Evolutionary conservation across 345 rosid species (phyloP).

Genomic region (Eucalyptus tenuipes): DNA sequence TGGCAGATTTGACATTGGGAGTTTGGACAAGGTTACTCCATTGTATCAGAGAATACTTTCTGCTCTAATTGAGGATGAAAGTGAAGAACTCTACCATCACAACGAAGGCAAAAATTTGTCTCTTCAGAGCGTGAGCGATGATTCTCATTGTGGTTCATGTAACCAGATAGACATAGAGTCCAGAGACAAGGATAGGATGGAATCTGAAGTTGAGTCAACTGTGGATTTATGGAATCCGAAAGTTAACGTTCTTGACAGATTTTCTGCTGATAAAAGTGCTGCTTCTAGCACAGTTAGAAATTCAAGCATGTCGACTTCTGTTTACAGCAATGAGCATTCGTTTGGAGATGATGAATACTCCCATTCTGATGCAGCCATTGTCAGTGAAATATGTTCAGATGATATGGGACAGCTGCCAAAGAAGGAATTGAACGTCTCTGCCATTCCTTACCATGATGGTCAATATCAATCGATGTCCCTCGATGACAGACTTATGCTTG

Average conservation of each 20-base stretch:
- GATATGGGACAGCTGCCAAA: conserved; percentile 36
- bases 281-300: conserved; percentile 53
- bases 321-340: conserved; percentile 67
- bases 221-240: conserved; percentile 58
- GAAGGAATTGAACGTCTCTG: conserved; percentile 34
- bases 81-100: conserved; percentile 52
- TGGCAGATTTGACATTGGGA: conserved; percentile 40
- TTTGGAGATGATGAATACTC: conserved; percentile 60
- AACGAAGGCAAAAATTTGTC: conserved; percentile 63
- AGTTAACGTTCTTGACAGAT: conserved; percentile 46
- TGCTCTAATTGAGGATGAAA: conserved; percentile 89
- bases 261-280: conserved; percentile 61
- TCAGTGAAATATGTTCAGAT: conserved; percentile 54
- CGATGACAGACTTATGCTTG: conserved; percentile 75
- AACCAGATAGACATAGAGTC: conserved; percentile 72
- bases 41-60: conserved; percentile 81
- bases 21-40: conserved; percentile 52
- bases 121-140: conserved; percentile 86
- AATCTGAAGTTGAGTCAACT: conserved; percentile 86
- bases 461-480: conserved; percentile 69
- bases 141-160: conserved; percentile 95
- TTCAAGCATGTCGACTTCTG: conserved; percentile 48
- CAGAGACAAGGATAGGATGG: conserved; percentile 82
- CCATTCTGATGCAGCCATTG: conserved; percentile 45
- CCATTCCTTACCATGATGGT: conserved; percentile 33